Evolutionary conservation across 73 alveolate genomes (phyloP).

Genomic region (Breviolum minutum): DNA sequence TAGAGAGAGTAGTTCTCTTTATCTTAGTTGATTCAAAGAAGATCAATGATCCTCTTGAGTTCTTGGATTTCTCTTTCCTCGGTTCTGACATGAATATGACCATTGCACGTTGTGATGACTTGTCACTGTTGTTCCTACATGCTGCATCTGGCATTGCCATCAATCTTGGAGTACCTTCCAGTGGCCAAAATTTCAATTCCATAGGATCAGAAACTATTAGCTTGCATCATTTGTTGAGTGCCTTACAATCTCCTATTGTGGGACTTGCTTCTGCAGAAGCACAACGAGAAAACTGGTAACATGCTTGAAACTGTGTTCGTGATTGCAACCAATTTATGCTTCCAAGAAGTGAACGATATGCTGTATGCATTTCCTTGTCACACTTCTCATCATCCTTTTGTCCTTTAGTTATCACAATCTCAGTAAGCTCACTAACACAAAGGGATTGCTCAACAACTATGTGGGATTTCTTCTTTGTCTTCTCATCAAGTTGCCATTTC

Average conservation of each 20-base stretch:
- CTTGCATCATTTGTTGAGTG: background rate
- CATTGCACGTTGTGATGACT: constrained; percentile 28
- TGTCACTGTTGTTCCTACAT: constrained; percentile 9
- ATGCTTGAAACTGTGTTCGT: constrained; percentile 5
- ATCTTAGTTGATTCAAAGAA: background rate
- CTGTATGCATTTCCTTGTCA: background rate
- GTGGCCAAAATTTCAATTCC: background rate
- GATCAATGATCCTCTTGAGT: background rate
- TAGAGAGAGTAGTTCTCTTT: background rate
- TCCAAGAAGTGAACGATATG: constrained; percentile 2
- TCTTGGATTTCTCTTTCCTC: background rate
- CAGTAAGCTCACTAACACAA: background rate
- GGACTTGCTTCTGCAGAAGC: constrained; percentile 6
- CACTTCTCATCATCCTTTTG: background rate
- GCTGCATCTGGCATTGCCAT: constrained; percentile 12
- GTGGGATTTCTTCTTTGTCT: background rate
- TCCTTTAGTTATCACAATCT: background rate
- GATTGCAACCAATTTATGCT: constrained; percentile 54
- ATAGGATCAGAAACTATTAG: background rate
- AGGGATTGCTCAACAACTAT: background rate
- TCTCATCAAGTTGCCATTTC: background rate
- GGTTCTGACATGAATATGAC: background rate
- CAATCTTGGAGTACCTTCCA: background rate
- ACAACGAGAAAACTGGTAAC: constrained; percentile 21
- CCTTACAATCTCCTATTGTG: background rate